Conservation (phyloP, 305 asterid species). For the Rubia balearica region DNA sequence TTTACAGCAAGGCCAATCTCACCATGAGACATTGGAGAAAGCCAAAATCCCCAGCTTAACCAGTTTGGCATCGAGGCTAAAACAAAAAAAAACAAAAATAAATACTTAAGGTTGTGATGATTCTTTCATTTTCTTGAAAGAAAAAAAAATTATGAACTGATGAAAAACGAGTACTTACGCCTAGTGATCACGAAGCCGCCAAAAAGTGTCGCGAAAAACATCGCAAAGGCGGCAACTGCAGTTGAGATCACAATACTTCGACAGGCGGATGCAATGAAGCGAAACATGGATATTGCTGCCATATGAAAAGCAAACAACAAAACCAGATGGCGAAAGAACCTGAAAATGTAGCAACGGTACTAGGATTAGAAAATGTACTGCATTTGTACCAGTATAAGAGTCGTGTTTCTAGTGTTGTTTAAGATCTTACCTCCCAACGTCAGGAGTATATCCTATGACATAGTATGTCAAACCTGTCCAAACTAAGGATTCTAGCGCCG, state of each 20-base stretch:
- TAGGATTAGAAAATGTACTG: background rate
- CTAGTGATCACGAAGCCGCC: conserved; percentile 66
- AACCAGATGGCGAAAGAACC: conserved; percentile 62
- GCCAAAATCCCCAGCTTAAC: conserved; percentile 83
- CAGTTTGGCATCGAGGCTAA: conserved; percentile 81
- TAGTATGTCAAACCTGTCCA: conserved; percentile 28
- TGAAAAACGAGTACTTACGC: conserved; percentile 32
- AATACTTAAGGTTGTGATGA: too few species aligned
- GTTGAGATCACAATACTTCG: conserved; percentile 47
- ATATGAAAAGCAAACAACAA: conserved; percentile 46
- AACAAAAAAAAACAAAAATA: conserved; percentile 21
- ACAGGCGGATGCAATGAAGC: conserved; percentile 54
- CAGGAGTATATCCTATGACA: conserved; percentile 34
- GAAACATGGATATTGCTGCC: conserved; percentile 55
- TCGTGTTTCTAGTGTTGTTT: background rate
- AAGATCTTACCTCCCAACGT: conserved; percentile 26
- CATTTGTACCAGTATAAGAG: background rate
- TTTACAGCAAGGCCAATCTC: conserved; percentile 63
- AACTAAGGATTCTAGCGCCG: conserved; percentile 21
- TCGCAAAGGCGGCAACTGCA: conserved; percentile 43
- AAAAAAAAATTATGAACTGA: background rate
- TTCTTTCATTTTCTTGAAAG: background rate
- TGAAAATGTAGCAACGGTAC: conserved; percentile 12
- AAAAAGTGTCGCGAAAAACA: conserved; percentile 42
- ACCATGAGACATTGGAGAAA: conserved; percentile 69